phyloP scores from a whole-genome alignment of 2,329 filamentous ascomycete genomes.

The Fusarium sp. region DNA sequence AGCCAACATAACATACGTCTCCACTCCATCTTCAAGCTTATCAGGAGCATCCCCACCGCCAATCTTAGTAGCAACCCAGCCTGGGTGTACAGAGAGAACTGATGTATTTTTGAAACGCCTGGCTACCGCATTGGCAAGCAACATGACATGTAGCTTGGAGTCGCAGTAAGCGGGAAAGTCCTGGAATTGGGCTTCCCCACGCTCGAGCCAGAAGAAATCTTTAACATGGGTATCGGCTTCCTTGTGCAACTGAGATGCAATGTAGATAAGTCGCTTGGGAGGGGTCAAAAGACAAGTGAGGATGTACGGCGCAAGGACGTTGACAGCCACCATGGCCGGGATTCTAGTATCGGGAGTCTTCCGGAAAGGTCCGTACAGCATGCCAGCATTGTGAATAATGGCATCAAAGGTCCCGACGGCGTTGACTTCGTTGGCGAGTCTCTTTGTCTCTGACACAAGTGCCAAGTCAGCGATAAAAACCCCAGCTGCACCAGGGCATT shows the following conservation, averaged over 20 bases:
- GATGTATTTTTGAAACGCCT: conserved; percentile 29
- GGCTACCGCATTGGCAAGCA: conserved; percentile 40
- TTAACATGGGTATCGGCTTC: conserved; percentile 23
- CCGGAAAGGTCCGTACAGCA: conserved; percentile 35
- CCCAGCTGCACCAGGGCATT: conserved; percentile 34
- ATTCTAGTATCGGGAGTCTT: conserved; percentile 36
- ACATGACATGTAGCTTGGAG: conserved; percentile 40
- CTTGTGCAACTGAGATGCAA: conserved; percentile 34
- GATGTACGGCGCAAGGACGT: conserved; percentile 43
- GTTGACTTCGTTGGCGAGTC: conserved; percentile 39
- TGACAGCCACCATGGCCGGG: conserved; percentile 37
- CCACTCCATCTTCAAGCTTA: conserved; percentile 40
- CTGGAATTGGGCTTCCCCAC: conserved; percentile 31
- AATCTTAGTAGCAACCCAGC: conserved; percentile 44
- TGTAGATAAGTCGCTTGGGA: conserved; percentile 37
- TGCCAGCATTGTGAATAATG: conserved; percentile 40
- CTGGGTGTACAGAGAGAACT: conserved; percentile 39
- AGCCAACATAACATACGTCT: conserved; percentile 38
- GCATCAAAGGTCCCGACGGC: conserved; percentile 41
- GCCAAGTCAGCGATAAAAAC: conserved; percentile 37
- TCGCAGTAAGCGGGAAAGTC: conserved; percentile 39
- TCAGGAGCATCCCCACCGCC: conserved; percentile 24
- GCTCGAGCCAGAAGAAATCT: conserved; percentile 40
- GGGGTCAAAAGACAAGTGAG: conserved; percentile 35
- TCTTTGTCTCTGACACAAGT: conserved; percentile 30